A percentile compares a stretch with the other conserved stretches of the same genome.
These are phyloP conservation scores for Xylariaceae sp. DNA, from an alignment of 2,329 filamentous ascomycete species.

Conservation along the genomic window DNA sequence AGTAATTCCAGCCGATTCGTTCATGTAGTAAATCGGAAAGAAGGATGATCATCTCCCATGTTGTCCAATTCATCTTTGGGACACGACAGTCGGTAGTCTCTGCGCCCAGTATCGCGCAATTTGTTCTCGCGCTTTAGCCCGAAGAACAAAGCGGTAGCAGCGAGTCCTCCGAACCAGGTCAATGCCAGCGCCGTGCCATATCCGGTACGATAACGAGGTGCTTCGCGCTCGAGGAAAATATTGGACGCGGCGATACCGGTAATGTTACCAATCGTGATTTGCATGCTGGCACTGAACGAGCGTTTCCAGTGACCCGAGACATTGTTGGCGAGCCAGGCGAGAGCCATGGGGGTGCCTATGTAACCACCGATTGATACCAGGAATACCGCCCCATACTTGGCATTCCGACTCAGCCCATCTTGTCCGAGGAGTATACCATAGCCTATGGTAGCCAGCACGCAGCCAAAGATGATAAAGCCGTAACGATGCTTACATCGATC, in stretches of 20 bases:
- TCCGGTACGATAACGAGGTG: constrained; percentile 34
- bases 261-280: constrained; percentile 48
- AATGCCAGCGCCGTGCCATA: constrained; percentile 33
- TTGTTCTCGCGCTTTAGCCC: constrained; percentile 42
- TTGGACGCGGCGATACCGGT: constrained; percentile 35
- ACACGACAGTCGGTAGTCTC: constrained; percentile 38
- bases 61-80: constrained; percentile 40
- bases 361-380: constrained; percentile 34
- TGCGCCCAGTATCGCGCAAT: constrained; percentile 42
- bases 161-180: constrained; percentile 30
- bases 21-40: constrained; percentile 39
- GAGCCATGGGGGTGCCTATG: constrained; percentile 30
- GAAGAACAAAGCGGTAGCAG: constrained; percentile 36
- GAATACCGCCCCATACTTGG: constrained; percentile 36
- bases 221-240: constrained; percentile 33
- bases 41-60: constrained; percentile 49
- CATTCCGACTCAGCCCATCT: constrained; percentile 21
- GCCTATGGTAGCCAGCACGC: constrained; percentile 27
- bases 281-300: constrained; percentile 44
- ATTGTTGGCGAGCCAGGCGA: constrained; percentile 51
- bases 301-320: constrained; percentile 50
- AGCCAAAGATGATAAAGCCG: constrained; percentile 31
- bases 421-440: constrained; percentile 33
- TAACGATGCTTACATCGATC: constrained; percentile 34
- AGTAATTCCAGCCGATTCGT: not conserved